Evolutionary conservation across 106 monocot genomes (phyloP), one percentile per base, ranked within the genome.

Genomic region (Dioscorea zingiberensis): DNA sequence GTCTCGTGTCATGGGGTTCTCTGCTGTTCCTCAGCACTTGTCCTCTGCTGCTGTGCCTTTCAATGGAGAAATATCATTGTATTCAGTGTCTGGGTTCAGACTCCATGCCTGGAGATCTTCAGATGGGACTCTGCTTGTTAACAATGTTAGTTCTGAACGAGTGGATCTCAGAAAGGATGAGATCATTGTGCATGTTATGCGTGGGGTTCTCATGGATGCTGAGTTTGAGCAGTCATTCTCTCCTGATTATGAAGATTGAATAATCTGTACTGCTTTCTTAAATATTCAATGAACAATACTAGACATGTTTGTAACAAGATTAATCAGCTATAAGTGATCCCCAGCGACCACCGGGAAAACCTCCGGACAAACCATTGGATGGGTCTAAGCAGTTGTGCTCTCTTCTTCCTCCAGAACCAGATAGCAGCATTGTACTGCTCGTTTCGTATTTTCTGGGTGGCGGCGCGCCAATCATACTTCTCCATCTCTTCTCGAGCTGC

Each of bases 341-440:
- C 62, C 0, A 67, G 76, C 12, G 80, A 64, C n/a, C 55, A 64
- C n/a, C 55, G 8, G 28, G 77, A 71, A 18, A 82, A 64, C 67
- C 57, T 76, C 25, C 63, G 74, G 8, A 49, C 55, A 18, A 98
- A 7, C 92, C 92, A 80, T 25, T 86, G 86, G 24, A 93, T 51
- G 22, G 79, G 92, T 27, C 84, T 38, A 26, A 93, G 71, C 21
- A 93, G 66, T 28, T 86, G 84, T 3, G 81, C 82, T 63, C 71
- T 81, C 64, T 78, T 82, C 71, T 82, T 85, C 66, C 80, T 44
- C 97, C 97, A 93, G 58, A 82, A 98, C 86, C 77, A 86, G 32
- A 93, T 86, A 21, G 97, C 97, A 3, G 83, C 90, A 60, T 59
- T 78, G 69, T 98, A 98, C 62, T 93, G 85, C 74, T 92, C 89